phyloP scores from a whole-genome alignment of 176 grass and related monocot genomes.

The Oryza longistaminata region DNA sequence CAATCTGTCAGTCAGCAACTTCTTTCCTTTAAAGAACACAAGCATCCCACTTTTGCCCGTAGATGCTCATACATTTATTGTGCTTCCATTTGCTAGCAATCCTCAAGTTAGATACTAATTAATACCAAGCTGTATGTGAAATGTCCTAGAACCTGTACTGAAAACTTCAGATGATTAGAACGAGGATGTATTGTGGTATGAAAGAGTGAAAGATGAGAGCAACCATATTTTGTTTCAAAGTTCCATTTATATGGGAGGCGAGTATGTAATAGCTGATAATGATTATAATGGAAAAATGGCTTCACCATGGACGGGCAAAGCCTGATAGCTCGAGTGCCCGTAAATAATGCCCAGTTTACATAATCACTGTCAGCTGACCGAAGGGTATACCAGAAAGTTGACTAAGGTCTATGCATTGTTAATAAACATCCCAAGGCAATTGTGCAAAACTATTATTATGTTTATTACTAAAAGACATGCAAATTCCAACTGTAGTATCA shows the following conservation, averaged over 20 bases:
- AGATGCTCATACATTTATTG: constrained; percentile 24
- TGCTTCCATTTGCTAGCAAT: constrained; percentile 44
- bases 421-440: not conserved
- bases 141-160: constrained; percentile 6
- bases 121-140: not conserved
- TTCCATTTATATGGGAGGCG: not conserved
- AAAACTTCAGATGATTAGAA: constrained; percentile 16
- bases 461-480: not conserved
- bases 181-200: not conserved
- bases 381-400: not conserved
- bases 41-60: constrained; percentile 25
- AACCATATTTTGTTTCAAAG: not conserved
- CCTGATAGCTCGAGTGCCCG: not conserved
- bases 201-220: not conserved
- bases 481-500: not conserved
- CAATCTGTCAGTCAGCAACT: constrained; percentile 22
- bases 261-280: not conserved
- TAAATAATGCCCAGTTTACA: not conserved
- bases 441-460: not conserved
- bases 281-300: not conserved
- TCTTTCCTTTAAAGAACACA: constrained; percentile 14
- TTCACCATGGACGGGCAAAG: not conserved
- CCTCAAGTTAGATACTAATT: constrained; percentile 34
- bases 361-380: not conserved
- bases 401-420: not conserved